Evolutionary conservation across 495 filamentous ascomycete species (phyloP).

Genomic region (Cercophora scortea): DNA sequence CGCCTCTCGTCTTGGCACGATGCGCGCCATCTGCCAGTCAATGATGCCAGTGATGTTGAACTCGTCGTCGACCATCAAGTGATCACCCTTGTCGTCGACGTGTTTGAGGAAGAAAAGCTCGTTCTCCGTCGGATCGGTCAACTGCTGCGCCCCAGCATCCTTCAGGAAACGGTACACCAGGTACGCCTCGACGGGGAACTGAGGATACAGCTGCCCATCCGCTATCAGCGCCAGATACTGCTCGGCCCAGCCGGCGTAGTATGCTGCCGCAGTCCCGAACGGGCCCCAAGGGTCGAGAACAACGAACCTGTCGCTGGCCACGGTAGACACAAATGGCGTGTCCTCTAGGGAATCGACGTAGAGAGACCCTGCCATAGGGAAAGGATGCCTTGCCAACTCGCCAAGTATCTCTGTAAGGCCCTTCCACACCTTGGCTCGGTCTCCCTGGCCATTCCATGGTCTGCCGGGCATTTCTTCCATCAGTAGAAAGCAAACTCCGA

Average conservation of each 20-base stretch:
- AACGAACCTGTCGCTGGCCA: constrained; percentile 3
- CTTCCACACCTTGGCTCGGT: background rate
- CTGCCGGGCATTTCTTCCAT: constrained; percentile 1
- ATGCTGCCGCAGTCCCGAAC: background rate
- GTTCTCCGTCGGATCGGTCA: background rate
- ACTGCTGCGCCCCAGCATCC: background rate
- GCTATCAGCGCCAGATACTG: constrained; percentile 1
- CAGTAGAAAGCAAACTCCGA: constrained; percentile 1
- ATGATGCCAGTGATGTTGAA: constrained; percentile 3
- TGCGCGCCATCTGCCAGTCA: constrained; percentile 7
- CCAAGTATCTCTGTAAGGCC: background rate
- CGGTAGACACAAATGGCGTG: background rate
- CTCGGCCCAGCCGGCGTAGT: constrained; percentile 1
- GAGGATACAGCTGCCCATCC: background rate
- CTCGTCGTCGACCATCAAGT: constrained; percentile 3
- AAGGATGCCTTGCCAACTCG: constrained; percentile 1
- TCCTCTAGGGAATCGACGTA: background rate
- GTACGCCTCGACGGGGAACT: constrained; percentile 1
- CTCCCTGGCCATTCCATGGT: background rate
- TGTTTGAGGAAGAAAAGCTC: background rate
- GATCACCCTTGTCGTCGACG: background rate
- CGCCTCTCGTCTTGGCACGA: constrained; percentile 1
- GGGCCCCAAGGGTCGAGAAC: background rate
- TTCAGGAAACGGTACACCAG: background rate
- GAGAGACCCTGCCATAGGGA: background rate